Base-by-base conservation (phyloP, 345 rosid genomes). In the Pistacia atlantica region DNA sequence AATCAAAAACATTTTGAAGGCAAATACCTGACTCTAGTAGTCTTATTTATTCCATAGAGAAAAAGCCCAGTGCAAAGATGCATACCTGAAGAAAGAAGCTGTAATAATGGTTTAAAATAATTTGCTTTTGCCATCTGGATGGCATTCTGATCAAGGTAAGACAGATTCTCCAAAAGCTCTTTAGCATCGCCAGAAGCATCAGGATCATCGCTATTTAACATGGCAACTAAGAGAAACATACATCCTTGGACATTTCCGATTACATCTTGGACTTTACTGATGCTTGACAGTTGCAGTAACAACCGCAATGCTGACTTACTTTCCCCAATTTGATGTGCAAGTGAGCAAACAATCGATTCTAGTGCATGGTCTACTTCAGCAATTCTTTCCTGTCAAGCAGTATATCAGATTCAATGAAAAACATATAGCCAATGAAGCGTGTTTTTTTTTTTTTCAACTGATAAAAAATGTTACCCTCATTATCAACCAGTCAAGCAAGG, bases 61-160 rank as follows among this genome's bases (percentile, higher is more conserved):
- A 56, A 13, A 71, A 71, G 49, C 25, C 16, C 18, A 25, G 11
- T 4, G 9, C n/a, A 12, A 65, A 66, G 33, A 35, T 65, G 45
- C 67, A 55, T 73, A 77, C 84, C 84, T 4, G 78, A 69, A 55
- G 78, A 73, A 73, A 81, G 73, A 68, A 77, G 78, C 38, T 70
- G 75, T 70, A 81, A 56, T 37, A 73, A 77, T 46, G 80, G 84
- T 58, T 77, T 73, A 48, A 81, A 81, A 65, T 68, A 81, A 46
- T 77, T 81, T 42, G 83, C 77, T 65, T 80, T 76, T 2, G 80
- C 80, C 80, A 80, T 80, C 67, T 72, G 55, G 46, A 80, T 72
- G 55, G 72, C 78, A 77, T 77, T 80, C 46, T 76, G 77, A 45
- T 80, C 52, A 63, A 61, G 62, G 49, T 48, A 77, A 72, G 83